Conservation (phyloP, 805 yeast species). For the Metschnikowia santaceciliae region DNA sequence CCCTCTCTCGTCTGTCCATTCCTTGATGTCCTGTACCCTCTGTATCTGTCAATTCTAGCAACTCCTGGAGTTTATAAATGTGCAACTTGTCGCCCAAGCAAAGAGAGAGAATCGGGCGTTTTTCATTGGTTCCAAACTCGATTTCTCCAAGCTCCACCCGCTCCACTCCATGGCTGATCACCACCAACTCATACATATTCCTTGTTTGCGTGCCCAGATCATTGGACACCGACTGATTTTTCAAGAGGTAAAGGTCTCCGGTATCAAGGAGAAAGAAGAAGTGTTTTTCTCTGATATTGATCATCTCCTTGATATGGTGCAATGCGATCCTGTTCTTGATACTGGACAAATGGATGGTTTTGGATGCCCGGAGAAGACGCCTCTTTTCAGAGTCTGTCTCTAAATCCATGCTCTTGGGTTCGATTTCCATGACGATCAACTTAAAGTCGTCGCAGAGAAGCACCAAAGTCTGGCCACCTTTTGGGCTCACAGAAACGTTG, state of each 20-base stretch:
- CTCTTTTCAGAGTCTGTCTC: constrained; percentile 5
- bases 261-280: constrained; percentile 32
- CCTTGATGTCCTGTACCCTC: not conserved
- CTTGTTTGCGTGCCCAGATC: constrained; percentile 13
- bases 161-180: constrained; percentile 29
- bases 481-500: constrained; percentile 11
- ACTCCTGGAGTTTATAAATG: constrained; percentile 24
- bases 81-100: constrained; percentile 38
- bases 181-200: constrained; percentile 35
- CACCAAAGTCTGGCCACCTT: constrained; percentile 15
- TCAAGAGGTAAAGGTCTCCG: constrained; percentile 39
- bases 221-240: constrained; percentile 22
- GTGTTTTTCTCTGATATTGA: constrained; percentile 27
- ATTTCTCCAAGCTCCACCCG: constrained; percentile 26
- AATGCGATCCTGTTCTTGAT: constrained; percentile 27
- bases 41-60: constrained; percentile 20
- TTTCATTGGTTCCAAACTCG: constrained; percentile 11
- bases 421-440: constrained; percentile 26
- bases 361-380: constrained; percentile 12
- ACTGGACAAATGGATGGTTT: constrained; percentile 34
- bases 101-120: constrained; percentile 23
- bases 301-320: constrained; percentile 20
- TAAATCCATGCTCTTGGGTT: constrained; percentile 1
- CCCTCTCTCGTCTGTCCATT: too few relatives aligned
- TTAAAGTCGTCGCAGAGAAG: constrained; percentile 29